These are phyloP conservation scores for Geotrichum klebahnii DNA, from an alignment of 1,139 yeast genomes.

Conservation along the genomic window DNA sequence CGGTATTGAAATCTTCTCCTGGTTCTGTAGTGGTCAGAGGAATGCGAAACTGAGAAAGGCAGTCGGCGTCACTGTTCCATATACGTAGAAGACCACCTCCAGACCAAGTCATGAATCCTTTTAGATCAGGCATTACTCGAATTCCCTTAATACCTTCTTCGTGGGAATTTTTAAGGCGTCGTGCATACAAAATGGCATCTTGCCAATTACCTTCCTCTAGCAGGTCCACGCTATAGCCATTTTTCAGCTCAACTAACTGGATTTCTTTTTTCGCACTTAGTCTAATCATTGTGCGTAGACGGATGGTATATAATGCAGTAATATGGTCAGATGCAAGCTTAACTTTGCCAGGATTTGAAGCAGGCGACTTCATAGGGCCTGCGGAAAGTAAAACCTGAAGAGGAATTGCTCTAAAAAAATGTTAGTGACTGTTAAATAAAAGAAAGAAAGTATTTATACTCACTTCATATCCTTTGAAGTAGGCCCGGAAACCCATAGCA, in stretches of 20 bases:
- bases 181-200: not conserved
- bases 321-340: conserved; percentile 9
- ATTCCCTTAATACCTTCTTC: conserved; percentile 18
- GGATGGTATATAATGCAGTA: conserved; percentile 8
- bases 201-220: conserved; percentile 3
- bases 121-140: not conserved
- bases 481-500: conserved; percentile 28
- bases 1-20: not conserved
- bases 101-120: conserved; percentile 32
- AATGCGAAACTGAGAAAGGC: conserved; percentile 18
- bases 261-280: conserved; percentile 11
- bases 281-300: conserved; percentile 3
- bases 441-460: not conserved
- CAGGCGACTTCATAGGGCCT: conserved; percentile 1
- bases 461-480: conserved; percentile 18
- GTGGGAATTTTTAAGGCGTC: conserved; percentile 7
- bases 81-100: conserved; percentile 29
- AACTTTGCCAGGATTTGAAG: not conserved
- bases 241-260: conserved; percentile 6
- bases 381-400: conserved; percentile 4
- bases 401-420: conserved; percentile 9
- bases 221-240: not conserved
- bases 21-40: conserved; percentile 1
- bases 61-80: conserved; percentile 28
- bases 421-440: not conserved